These are phyloP conservation scores for Rhynchospora tenuis DNA, from an alignment of 176 grass and related monocot species.

Conservation along the genomic window DNA sequence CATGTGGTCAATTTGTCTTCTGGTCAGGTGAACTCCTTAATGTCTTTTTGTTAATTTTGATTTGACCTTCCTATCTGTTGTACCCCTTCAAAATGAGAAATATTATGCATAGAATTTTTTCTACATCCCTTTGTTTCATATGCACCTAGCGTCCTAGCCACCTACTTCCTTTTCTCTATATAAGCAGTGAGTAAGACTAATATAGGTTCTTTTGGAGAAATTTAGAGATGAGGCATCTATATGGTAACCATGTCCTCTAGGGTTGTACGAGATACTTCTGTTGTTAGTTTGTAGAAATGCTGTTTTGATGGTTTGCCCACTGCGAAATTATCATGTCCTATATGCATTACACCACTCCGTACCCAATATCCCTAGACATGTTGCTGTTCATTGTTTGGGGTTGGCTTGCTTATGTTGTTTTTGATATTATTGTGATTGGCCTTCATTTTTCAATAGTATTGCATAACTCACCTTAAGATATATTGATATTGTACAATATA, in stretches of 20 bases:
- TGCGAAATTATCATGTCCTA: not conserved
- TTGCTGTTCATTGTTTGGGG: not conserved
- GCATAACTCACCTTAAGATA: not conserved
- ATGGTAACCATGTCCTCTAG: not conserved
- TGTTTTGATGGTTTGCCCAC: not conserved
- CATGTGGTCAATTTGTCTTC: constrained; percentile 71
- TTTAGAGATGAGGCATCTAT: not conserved
- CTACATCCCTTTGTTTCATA: constrained; percentile 1
- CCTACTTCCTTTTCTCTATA: constrained; percentile 1
- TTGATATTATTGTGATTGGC: not conserved
- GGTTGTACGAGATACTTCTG: not conserved
- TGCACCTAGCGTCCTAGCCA: not conserved
- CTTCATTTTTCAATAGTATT: not conserved
- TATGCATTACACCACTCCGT: not conserved
- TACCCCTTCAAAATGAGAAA: not conserved
- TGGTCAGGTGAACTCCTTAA: constrained; percentile 42
- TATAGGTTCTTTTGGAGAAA: not conserved
- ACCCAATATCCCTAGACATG: not conserved
- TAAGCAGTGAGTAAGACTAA: not conserved
- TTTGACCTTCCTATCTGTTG: not conserved
- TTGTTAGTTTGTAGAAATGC: not conserved
- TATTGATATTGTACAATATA: not conserved
- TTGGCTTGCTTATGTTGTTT: not conserved
- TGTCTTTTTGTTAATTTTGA: constrained; percentile 12
- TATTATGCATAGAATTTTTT: not conserved